A percentile compares a stretch with the other conserved stretches of the same genome.
Evolutionary conservation across 2,329 filamentous ascomycete species (phyloP).

Genomic region (Colletotrichum cereale): DNA sequence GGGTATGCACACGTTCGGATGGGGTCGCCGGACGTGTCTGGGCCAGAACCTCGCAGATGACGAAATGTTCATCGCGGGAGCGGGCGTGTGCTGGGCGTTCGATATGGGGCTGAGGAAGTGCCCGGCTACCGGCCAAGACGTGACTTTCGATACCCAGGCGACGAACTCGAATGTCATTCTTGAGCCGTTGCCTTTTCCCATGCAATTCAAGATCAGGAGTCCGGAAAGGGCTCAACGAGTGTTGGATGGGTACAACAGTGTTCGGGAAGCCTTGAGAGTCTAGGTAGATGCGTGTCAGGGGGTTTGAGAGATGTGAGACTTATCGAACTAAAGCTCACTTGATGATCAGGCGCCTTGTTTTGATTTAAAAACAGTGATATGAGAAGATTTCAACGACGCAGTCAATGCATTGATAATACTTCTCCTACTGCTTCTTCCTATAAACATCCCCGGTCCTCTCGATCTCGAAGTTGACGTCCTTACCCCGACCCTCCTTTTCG

Average conservation of each 20-base stretch:
- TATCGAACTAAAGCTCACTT: background rate
- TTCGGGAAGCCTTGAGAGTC: constrained; percentile 49
- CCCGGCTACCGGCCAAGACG: constrained; percentile 55
- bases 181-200: constrained; percentile 61
- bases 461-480: constrained; percentile 60
- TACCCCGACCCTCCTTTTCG: constrained; percentile 61
- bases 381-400: background rate
- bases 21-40: constrained; percentile 72
- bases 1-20: constrained; percentile 74
- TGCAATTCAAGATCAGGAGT: constrained; percentile 58
- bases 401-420: too few relatives aligned
- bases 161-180: constrained; percentile 66
- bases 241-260: constrained; percentile 52
- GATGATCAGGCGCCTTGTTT: background rate
- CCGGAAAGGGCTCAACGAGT: constrained; percentile 54
- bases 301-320: background rate
- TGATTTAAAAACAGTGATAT: background rate
- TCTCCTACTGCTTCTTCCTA: constrained; percentile 38
- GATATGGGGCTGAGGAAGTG: constrained; percentile 56
- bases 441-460: constrained; percentile 62
- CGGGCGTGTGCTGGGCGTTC: constrained; percentile 64
- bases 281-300: constrained; percentile 1
- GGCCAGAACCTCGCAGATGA: constrained; percentile 73
- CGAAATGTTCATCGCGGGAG: constrained; percentile 65
- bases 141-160: constrained; percentile 62